phyloP scores from a whole-genome alignment of 257 asterid species.

The Primulina eburnea region DNA sequence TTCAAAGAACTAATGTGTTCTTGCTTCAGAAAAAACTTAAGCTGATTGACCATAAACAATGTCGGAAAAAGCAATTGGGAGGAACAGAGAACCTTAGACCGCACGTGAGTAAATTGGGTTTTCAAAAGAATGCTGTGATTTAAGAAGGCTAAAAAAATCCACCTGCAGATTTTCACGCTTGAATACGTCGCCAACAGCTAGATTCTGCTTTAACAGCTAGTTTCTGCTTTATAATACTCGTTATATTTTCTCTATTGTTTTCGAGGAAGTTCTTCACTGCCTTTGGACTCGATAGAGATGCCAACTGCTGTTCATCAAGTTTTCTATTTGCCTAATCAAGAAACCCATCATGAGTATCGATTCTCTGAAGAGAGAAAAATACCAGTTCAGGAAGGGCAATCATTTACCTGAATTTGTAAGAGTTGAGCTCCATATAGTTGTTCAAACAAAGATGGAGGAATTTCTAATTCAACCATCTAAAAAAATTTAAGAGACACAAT shows the following conservation, averaged over 20 bases:
- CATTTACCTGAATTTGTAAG: constrained; percentile 77
- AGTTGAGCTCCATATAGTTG: constrained; percentile 95
- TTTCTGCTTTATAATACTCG: constrained; percentile 73
- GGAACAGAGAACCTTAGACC: constrained; percentile 2
- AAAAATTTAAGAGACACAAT: constrained; percentile 18
- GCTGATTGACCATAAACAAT: not conserved
- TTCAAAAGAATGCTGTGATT: no score
- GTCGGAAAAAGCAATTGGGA: not conserved
- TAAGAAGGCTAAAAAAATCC: not conserved
- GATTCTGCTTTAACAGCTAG: constrained; percentile 91
- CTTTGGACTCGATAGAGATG: constrained; percentile 79
- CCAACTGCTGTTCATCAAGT: constrained; percentile 75
- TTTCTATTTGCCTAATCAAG: constrained; percentile 68
- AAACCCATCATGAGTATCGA: constrained; percentile 21
- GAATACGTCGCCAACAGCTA: constrained; percentile 94
- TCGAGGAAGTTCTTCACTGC: constrained; percentile 77
- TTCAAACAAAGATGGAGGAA: constrained; percentile 85
- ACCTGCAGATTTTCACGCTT: constrained; percentile 92
- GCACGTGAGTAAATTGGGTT: constrained; percentile 5
- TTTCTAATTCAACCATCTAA: constrained; percentile 83
- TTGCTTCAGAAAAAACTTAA: not conserved
- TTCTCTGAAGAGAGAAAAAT: not conserved
- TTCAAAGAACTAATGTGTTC: not conserved
- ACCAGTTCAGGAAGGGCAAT: not conserved
- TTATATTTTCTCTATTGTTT: constrained; percentile 69